These are phyloP conservation scores for Metrosideros polymorpha DNA, from an alignment of 441 rosid genomes.

Conservation along the genomic window DNA sequence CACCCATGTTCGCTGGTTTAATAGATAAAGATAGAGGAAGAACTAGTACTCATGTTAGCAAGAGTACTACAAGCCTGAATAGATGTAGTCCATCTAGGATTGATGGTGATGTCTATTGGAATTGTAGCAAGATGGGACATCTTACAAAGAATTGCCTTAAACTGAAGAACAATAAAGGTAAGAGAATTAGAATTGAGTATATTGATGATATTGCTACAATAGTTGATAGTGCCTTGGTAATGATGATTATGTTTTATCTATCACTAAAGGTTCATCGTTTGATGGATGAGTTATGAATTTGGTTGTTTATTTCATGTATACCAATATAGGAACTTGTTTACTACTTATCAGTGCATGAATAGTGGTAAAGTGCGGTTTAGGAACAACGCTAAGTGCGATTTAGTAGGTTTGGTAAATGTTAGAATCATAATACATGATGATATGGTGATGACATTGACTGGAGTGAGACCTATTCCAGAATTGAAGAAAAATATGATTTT, in stretches of 20 bases:
- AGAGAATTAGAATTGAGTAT: not conserved
- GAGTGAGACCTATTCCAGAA: rapidly evolving
- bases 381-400: not conserved
- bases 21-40: not conserved
- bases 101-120: not conserved
- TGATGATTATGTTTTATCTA: not conserved
- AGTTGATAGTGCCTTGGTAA: not conserved
- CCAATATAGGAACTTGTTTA: not conserved
- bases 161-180: not conserved
- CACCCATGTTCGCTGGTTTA: not conserved
- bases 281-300: not conserved
- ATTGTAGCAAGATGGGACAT: not conserved
- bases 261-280: not conserved
- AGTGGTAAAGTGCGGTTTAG: not conserved
- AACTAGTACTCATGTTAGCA: not conserved
- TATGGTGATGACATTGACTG: not conserved
- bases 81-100: not conserved
- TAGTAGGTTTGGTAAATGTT: not conserved
- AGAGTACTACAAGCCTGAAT: not conserved
- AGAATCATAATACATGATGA: not conserved
- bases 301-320: not conserved
- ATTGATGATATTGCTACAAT: not conserved
- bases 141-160: not conserved
- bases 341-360: not conserved
- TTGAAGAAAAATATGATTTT: not conserved